phyloP scores from a whole-genome alignment of 495 filamentous ascomycete genomes.

The Neurospora sp. region DNA sequence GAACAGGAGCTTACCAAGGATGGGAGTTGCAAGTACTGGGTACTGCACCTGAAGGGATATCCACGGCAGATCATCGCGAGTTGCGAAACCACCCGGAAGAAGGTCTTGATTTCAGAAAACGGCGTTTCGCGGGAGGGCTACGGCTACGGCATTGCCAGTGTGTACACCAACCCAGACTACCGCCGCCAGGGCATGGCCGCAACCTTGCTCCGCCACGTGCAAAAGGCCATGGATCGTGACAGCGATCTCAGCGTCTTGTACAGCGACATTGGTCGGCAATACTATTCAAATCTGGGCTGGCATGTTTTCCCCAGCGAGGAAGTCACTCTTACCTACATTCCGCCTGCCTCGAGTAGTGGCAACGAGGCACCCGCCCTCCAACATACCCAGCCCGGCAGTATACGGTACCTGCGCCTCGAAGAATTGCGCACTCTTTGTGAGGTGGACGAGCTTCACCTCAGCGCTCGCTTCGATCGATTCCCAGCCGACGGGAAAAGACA shows the following conservation, averaged over 20 bases:
- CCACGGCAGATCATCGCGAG: constrained; percentile 52
- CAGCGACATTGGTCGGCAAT: constrained; percentile 82
- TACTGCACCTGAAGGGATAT: constrained; percentile 45
- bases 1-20: constrained; percentile 47
- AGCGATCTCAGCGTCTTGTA: constrained; percentile 61
- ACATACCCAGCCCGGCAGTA: constrained; percentile 2
- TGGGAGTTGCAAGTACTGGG: constrained; percentile 56
- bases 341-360: neutral
- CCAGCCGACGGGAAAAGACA: constrained; percentile 25
- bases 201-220: constrained; percentile 36
- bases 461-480: constrained; percentile 12
- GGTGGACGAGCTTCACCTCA: constrained; percentile 40
- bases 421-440: constrained; percentile 47
- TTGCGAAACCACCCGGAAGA: constrained; percentile 73
- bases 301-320: constrained; percentile 58
- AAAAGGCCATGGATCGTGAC: constrained; percentile 34
- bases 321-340: constrained; percentile 45
- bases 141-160: constrained; percentile 71
- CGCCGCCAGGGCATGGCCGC: constrained; percentile 70
- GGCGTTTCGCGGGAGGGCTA: constrained; percentile 46
- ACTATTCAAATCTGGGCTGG: constrained; percentile 77
- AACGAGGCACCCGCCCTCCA: constrained; percentile 4
- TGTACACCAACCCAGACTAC: constrained; percentile 63
- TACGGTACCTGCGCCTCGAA: constrained; percentile 25
- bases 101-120: constrained; percentile 40